Conservation (phyloP, 805 yeast genomes). For the Metschnikowia lunata region DNA sequence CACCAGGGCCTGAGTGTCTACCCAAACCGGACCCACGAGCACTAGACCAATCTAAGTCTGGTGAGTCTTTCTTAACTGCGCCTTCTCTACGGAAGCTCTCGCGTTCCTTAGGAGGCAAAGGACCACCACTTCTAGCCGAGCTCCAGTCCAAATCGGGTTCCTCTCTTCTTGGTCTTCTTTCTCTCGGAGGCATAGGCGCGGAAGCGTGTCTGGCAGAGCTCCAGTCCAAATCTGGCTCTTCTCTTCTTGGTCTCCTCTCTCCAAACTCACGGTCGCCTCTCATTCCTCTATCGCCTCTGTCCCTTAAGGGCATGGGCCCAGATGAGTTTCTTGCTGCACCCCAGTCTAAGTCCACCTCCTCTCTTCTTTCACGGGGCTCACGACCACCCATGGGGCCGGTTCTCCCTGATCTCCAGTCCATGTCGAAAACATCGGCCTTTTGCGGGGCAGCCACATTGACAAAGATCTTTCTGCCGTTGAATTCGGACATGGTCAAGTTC, state of each 20-base stretch:
- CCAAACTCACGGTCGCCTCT: conserved; percentile 15
- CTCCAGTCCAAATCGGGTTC: conserved; percentile 44
- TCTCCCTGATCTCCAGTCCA: conserved; percentile 44
- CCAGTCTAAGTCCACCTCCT: conserved; percentile 62
- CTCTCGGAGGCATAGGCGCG: conserved; percentile 10
- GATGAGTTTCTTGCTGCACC: conserved; percentile 39
- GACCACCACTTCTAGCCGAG: conserved; percentile 29
- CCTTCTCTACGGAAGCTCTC: conserved; percentile 5
- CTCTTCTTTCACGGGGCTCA: conserved; percentile 29
- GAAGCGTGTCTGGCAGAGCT: conserved; percentile 30
- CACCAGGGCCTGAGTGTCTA: conserved; percentile 1
- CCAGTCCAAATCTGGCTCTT: conserved; percentile 41
- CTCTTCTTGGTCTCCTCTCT: conserved; percentile 26
- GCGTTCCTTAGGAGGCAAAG: conserved; percentile 35
- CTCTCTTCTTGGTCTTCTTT: conserved; percentile 28
- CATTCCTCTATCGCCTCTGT: conserved; percentile 18
- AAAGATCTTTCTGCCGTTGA: conserved; percentile 48
- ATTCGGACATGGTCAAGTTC: conserved; percentile 38
- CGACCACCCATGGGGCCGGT: conserved; percentile 21
- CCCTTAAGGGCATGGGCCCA: conserved; percentile 35
- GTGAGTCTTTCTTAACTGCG: conserved; percentile 17
- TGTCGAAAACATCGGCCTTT: conserved; percentile 40
- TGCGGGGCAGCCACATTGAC: conserved; percentile 59
- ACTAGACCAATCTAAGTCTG: conserved; percentile 24
- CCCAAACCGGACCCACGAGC: conserved; percentile 15